Conservation (phyloP, 306 rosid species). For the Quercus cerris region DNA sequence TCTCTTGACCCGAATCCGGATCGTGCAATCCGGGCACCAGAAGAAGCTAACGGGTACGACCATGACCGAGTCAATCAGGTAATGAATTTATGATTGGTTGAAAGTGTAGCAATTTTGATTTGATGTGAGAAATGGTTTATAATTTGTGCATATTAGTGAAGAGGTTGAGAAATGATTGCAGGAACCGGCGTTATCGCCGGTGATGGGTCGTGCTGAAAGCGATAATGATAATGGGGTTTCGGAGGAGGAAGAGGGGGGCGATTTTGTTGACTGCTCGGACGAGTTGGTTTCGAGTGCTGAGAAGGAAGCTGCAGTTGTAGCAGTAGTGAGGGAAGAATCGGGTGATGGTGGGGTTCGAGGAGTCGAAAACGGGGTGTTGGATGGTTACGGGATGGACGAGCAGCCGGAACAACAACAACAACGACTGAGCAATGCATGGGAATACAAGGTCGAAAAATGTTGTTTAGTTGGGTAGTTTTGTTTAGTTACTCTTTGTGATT, state of each 20-base stretch:
- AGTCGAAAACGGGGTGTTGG: slow-evolving; percentile 28
- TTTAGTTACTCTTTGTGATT: background rate
- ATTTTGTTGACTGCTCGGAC: slow-evolving; percentile 89
- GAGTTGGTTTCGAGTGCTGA: slow-evolving; percentile 54
- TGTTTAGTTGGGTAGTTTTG: background rate
- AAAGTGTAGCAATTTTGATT: too few relatives aligned
- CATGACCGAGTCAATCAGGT: background rate
- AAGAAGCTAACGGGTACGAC: slow-evolving; percentile 16
- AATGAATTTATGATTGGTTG: too few relatives aligned
- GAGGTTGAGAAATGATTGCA: background rate
- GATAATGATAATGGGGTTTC: slow-evolving; percentile 17
- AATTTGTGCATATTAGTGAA: background rate
- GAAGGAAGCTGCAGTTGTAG: slow-evolving; percentile 33
- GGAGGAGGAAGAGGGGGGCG: slow-evolving; percentile 57
- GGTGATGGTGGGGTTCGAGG: slow-evolving; percentile 20
- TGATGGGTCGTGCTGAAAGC: slow-evolving; percentile 22
- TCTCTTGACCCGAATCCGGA: slow-evolving; percentile 12
- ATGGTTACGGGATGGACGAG: slow-evolving; percentile 7
- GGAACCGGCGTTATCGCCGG: slow-evolving; percentile 7
- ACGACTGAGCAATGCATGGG: slow-evolving; percentile 23
- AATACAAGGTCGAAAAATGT: slow-evolving; percentile 39
- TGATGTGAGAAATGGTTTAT: too few relatives aligned
- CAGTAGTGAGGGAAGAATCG: slow-evolving; percentile 21
- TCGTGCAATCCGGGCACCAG: slow-evolving; percentile 7
- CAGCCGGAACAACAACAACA: slow-evolving; percentile 22